Conservation (phyloP, 2,329 filamentous ascomycete species). For the Alternaria arborescens region DNA sequence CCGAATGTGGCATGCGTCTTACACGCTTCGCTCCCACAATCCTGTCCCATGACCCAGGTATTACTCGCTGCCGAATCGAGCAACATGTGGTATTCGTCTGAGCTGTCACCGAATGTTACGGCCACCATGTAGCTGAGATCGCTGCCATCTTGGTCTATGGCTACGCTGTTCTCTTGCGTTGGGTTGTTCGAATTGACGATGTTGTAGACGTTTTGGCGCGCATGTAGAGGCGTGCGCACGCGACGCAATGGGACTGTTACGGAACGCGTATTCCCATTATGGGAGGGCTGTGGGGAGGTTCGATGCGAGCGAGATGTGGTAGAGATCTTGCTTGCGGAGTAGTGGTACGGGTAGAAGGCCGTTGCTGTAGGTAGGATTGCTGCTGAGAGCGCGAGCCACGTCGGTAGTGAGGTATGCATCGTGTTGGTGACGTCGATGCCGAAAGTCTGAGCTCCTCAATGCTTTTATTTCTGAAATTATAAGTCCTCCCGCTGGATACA, state of each 20-base stretch:
- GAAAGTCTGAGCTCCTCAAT: not conserved
- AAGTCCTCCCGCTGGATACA: not conserved
- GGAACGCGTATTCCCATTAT: conserved; percentile 5
- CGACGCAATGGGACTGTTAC: conserved; percentile 43
- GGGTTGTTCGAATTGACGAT: conserved; percentile 49
- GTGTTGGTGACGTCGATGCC: not conserved
- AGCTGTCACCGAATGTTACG: conserved; percentile 59
- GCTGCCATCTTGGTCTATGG: conserved; percentile 62
- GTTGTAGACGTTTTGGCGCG: conserved; percentile 59
- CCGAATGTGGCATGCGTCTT: conserved; percentile 75
- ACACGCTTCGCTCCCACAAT: conserved; percentile 74
- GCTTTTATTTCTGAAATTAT: not conserved
- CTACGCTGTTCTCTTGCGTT: conserved; percentile 56
- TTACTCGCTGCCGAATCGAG: conserved; percentile 68
- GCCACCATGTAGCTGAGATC: conserved; percentile 65
- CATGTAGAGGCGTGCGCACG: conserved; percentile 37
- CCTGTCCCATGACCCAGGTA: conserved; percentile 82
- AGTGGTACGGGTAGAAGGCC: conserved; percentile 50
- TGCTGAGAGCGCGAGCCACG: conserved; percentile 36
- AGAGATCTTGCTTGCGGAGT: conserved; percentile 19
- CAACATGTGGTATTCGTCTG: conserved; percentile 62
- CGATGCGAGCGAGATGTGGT: conserved; percentile 11
- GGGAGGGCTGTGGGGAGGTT: conserved; percentile 8
- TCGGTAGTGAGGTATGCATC: conserved; percentile 36
- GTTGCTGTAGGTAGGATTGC: conserved; percentile 35